Evolutionary conservation across 1,139 yeast species (phyloP).

Genomic region (Kurtzmaniella quercitrusa): DNA sequence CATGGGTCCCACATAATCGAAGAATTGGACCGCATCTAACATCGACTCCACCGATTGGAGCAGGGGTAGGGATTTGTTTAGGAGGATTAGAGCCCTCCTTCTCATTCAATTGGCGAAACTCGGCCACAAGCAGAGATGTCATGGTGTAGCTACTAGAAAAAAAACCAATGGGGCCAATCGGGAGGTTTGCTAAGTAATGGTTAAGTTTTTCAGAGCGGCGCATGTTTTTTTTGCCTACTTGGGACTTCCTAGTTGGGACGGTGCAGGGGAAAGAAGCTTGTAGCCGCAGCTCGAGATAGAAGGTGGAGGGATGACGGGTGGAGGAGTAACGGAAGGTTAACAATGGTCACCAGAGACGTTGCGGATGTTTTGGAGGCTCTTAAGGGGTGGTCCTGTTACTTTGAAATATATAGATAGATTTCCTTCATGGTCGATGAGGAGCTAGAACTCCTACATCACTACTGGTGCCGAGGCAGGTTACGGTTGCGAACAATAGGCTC

Average conservation of each 20-base stretch:
- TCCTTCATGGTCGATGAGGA: too few species aligned
- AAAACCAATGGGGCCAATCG: neutral
- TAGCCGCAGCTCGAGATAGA: neutral
- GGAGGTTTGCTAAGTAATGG: neutral
- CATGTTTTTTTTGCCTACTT: neutral
- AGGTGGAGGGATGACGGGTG: neutral
- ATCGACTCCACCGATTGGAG: conserved; percentile 32
- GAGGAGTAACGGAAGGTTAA: too few species aligned
- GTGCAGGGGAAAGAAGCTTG: neutral
- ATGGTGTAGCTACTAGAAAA: neutral
- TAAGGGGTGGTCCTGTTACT: too few species aligned
- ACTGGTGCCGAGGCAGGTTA: neutral
- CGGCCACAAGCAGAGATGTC: conserved; percentile 5
- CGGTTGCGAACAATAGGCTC: neutral
- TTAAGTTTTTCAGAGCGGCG: neutral
- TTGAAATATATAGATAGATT: too few species aligned
- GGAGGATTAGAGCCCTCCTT: conserved; percentile 13
- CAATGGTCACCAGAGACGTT: too few species aligned
- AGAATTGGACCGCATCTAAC: conserved; percentile 76
- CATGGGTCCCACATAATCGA: conserved; percentile 59
- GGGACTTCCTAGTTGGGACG: neutral
- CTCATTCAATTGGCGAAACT: conserved; percentile 5
- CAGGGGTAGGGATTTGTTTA: conserved; percentile 21
- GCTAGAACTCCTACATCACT: too few species aligned
- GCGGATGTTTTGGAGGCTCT: too few species aligned